These are phyloP conservation scores for Peronosclerospora sorghi DNA, from an alignment of 352 stramenopile genomes.

Conservation along the genomic window DNA sequence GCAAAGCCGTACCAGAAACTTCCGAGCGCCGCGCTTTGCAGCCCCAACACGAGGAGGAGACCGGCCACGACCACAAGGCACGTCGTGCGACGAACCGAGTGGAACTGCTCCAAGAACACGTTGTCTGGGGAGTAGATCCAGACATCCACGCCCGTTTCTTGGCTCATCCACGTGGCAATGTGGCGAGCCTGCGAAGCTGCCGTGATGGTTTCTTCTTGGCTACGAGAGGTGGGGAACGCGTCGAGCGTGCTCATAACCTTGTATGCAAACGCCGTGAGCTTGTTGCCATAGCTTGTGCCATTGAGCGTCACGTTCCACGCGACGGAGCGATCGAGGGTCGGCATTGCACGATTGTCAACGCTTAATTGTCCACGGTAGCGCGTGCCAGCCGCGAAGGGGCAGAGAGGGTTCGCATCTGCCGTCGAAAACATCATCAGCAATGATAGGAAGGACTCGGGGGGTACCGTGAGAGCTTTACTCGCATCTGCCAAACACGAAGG, in stretches of 20 bases:
- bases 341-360: constrained; percentile 42
- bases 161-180: constrained; percentile 56
- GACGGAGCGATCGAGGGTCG: constrained; percentile 15
- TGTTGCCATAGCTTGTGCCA: constrained; percentile 28
- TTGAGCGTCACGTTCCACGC: constrained; percentile 35
- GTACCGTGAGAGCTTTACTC: constrained; percentile 25
- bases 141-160: constrained; percentile 50
- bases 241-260: constrained; percentile 31
- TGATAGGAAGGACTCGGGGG: constrained; percentile 47
- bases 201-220: constrained; percentile 25
- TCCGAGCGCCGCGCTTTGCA: constrained; percentile 41
- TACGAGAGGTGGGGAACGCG: constrained; percentile 12
- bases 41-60: constrained; percentile 33
- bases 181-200: constrained; percentile 44
- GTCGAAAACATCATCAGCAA: constrained; percentile 61
- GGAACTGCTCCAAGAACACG: constrained; percentile 63
- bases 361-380: constrained; percentile 62
- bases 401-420: constrained; percentile 30
- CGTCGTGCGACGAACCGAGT: constrained; percentile 38
- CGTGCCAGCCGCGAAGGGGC: constrained; percentile 44
- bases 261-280: constrained; percentile 62
- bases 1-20: constrained; percentile 36
- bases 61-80: constrained; percentile 38
- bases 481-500: constrained; percentile 31
- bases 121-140: constrained; percentile 59